These are phyloP conservation scores for Colletotrichum tabaci DNA, from an alignment of 2,329 filamentous ascomycete genomes.

Conservation along the genomic window DNA sequence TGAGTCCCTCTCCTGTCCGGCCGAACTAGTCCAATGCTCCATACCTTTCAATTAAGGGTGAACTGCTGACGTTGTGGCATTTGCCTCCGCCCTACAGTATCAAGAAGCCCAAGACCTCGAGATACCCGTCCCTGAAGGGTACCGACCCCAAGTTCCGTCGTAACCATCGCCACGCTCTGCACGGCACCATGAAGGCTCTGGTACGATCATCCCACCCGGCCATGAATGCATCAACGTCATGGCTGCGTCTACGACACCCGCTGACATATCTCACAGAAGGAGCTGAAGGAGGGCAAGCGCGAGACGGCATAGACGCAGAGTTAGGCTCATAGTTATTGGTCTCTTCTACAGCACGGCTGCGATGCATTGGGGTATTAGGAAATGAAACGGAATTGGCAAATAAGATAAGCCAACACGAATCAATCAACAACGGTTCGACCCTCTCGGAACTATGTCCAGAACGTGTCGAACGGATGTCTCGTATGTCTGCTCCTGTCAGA, in stretches of 20 bases:
- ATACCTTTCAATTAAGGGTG: neutral
- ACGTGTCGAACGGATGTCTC: neutral
- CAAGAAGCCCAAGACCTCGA: constrained; percentile 99
- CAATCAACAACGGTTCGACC: constrained; percentile 31
- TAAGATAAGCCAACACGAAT: constrained; percentile 32
- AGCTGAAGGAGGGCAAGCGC: constrained; percentile 96
- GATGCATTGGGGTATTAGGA: constrained; percentile 30
- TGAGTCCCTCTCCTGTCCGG: neutral
- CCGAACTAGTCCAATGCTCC: neutral
- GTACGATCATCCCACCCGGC: constrained; percentile 71
- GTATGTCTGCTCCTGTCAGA: neutral
- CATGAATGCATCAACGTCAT: neutral
- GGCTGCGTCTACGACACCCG: constrained; percentile 13
- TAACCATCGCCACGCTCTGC: constrained; percentile 99
- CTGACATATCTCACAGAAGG: constrained; percentile 79
- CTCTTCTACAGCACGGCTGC: constrained; percentile 34
- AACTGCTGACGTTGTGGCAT: constrained; percentile 16
- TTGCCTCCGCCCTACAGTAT: constrained; percentile 74
- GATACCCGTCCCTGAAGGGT: constrained; percentile 98
- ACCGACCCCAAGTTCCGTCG: constrained; percentile 99
- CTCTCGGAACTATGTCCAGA: neutral
- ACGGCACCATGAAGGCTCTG: constrained; percentile 98
- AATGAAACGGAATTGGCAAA: constrained; percentile 29
- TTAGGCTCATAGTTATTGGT: constrained; percentile 30
- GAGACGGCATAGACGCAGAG: constrained; percentile 77